Conservation (phyloP, 768 basidiomycete genomes). For the Myochromella boudieri region DNA sequence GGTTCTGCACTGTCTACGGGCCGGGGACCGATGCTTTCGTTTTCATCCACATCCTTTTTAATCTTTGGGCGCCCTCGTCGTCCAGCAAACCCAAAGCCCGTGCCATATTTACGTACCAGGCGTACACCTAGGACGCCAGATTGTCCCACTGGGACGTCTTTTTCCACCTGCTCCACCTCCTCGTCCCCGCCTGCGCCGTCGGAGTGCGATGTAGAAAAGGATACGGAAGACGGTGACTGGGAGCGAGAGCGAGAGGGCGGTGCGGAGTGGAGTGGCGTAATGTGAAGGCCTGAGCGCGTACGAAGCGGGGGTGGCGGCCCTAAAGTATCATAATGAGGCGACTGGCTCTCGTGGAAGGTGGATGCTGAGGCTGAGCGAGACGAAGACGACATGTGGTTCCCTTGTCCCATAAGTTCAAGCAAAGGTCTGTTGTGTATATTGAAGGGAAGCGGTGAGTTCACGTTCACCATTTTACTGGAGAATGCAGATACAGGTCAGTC, state of each 20-base stretch:
- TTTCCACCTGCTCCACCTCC: slow-evolving; percentile 1
- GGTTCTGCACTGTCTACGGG: too few species aligned
- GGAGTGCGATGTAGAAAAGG: slow-evolving; percentile 11
- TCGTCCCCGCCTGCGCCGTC: background rate
- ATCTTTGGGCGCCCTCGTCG: slow-evolving; percentile 20
- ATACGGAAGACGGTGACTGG: slow-evolving; percentile 9
- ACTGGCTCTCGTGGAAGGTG: slow-evolving; percentile 17
- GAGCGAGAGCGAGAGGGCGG: slow-evolving; percentile 15
- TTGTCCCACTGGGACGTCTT: background rate
- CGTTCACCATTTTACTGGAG: slow-evolving; percentile 63
- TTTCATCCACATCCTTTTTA: slow-evolving; percentile 10
- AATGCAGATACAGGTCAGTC: background rate
- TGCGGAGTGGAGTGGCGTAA: slow-evolving; percentile 18
- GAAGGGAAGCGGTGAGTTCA: slow-evolving; percentile 55
- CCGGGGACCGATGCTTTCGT: too few species aligned
- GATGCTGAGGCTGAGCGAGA: slow-evolving; percentile 26
- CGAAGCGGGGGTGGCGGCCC: slow-evolving; percentile 4
- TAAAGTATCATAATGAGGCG: slow-evolving; percentile 6
- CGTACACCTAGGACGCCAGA: slow-evolving; percentile 24
- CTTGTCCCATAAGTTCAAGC: slow-evolving; percentile 16
- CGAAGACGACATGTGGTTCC: slow-evolving; percentile 21
- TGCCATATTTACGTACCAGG: slow-evolving; percentile 16
- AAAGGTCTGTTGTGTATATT: slow-evolving; percentile 47
- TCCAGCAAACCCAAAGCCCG: background rate
- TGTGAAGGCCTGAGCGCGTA: slow-evolving; percentile 13